A percentile compares a stretch with the other conserved stretches of the same genome.
These are phyloP conservation scores for Geosmithia morbida DNA, from an alignment of 2,329 filamentous ascomycete genomes.

Conservation along the genomic window DNA sequence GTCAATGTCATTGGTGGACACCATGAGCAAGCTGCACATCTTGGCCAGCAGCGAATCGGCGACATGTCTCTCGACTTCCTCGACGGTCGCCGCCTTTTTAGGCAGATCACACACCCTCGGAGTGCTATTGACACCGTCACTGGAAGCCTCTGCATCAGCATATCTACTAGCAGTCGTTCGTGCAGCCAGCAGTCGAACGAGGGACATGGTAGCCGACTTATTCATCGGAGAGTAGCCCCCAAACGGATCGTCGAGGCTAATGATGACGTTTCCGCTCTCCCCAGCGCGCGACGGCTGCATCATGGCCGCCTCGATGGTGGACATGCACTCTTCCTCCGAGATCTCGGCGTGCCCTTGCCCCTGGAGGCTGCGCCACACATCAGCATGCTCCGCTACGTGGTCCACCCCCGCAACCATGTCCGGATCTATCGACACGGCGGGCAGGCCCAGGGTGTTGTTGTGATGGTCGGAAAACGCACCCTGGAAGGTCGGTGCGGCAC, in stretches of 20 bases:
- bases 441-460: slow-evolving; percentile 20
- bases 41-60: neutral
- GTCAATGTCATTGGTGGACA: neutral
- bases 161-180: neutral
- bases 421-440: slow-evolving; percentile 34
- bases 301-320: neutral
- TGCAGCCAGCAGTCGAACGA: neutral
- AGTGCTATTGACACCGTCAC: no score
- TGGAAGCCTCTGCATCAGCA: neutral
- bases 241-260: neutral
- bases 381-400: slow-evolving; percentile 25
- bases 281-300: neutral
- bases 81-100: neutral
- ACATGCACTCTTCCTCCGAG: neutral
- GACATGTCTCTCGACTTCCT: neutral
- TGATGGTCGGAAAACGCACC: slow-evolving; percentile 20
- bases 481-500: slow-evolving; percentile 15
- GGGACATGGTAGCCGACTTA: neutral
- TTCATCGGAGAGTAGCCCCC: neutral
- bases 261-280: neutral
- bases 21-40: neutral
- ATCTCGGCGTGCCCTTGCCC: neutral
- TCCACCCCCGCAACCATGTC: slow-evolving; percentile 34
- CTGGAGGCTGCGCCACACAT: neutral
- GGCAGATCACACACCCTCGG: neutral